A percentile compares a stretch with the other conserved stretches of the same genome.
Evolutionary conservation across 2,329 filamentous ascomycete species (phyloP).

Genomic region (Cercospora berteroae): DNA sequence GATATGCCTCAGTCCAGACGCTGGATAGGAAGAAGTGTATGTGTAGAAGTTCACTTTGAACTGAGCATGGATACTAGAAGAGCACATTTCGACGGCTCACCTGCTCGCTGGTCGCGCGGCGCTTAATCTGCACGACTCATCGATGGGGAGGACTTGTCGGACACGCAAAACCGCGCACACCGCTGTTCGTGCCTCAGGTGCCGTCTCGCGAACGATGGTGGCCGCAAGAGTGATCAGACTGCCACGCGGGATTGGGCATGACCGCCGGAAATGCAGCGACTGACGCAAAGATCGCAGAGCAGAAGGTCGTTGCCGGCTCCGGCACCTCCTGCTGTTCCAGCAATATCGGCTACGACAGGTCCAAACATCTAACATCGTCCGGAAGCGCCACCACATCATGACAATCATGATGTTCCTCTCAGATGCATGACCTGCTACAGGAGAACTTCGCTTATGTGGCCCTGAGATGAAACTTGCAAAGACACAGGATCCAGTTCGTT

Average conservation of each 20-base stretch:
- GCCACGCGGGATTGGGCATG: not conserved
- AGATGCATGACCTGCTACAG: not conserved
- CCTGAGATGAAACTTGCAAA: conserved; percentile 53
- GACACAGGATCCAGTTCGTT: conserved; percentile 14
- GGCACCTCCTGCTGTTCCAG: not conserved
- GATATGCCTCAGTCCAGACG: not conserved
- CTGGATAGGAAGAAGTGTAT: not conserved
- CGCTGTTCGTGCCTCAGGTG: not conserved
- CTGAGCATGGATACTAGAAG: not conserved
- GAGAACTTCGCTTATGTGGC: conserved; percentile 39
- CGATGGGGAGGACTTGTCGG: not conserved
- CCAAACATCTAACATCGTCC: not conserved
- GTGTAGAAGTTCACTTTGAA: not conserved
- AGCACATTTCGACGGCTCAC: not conserved
- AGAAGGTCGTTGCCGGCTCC: not conserved
- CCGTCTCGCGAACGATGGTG: not conserved
- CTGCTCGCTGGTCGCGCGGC: not conserved
- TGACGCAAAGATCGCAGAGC: not conserved
- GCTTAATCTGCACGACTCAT: not conserved
- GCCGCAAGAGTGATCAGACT: not conserved
- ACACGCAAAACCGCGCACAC: not conserved
- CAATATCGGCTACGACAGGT: not conserved
- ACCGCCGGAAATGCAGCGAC: not conserved
- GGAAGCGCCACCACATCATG: not conserved
- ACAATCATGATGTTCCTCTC: not conserved